Conservation (phyloP, 768 basidiomycete species). For the Myochromella boudieri region DNA sequence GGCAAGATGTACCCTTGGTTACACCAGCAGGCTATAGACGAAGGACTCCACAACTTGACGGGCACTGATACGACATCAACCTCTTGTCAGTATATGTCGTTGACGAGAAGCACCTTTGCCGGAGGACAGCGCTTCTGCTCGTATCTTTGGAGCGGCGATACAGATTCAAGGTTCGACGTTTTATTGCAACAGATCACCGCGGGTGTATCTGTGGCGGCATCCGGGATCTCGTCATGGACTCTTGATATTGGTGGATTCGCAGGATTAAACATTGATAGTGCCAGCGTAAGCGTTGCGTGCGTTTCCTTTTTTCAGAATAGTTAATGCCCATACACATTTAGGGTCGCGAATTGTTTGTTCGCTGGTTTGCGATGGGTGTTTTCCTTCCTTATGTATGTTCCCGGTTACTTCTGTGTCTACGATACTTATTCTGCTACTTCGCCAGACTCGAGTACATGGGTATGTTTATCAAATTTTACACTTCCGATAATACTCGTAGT, state of each 20-base stretch:
- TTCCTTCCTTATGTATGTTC: slow-evolving; percentile 35
- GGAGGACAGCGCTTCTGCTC: slow-evolving; percentile 38
- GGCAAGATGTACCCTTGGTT: slow-evolving; percentile 39
- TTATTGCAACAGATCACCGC: slow-evolving; percentile 34
- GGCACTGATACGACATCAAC: slow-evolving; percentile 16
- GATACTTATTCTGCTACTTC: neutral
- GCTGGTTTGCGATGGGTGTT: slow-evolving; percentile 36
- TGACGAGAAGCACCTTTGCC: slow-evolving; percentile 34
- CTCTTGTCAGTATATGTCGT: slow-evolving; percentile 32
- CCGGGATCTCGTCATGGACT: slow-evolving; percentile 37
- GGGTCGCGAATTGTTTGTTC: slow-evolving; percentile 33
- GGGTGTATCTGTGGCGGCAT: slow-evolving; percentile 32
- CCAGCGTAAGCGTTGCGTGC: slow-evolving; percentile 22
- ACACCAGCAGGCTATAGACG: slow-evolving; percentile 37
- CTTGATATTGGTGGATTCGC: slow-evolving; percentile 36
- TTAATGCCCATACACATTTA: slow-evolving; percentile 9
- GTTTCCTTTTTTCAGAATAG: too few species aligned
- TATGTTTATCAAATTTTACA: slow-evolving; percentile 9
- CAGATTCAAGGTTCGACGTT: slow-evolving; percentile 32
- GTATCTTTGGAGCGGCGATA: slow-evolving; percentile 37
- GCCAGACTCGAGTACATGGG: slow-evolving; percentile 31
- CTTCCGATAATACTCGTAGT: neutral
- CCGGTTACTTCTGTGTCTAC: neutral
- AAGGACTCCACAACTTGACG: slow-evolving; percentile 34
- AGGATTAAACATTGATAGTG: slow-evolving; percentile 30